phyloP scores from a whole-genome alignment of 352 stramenopile genomes.

The Phytophthora megakarya region DNA sequence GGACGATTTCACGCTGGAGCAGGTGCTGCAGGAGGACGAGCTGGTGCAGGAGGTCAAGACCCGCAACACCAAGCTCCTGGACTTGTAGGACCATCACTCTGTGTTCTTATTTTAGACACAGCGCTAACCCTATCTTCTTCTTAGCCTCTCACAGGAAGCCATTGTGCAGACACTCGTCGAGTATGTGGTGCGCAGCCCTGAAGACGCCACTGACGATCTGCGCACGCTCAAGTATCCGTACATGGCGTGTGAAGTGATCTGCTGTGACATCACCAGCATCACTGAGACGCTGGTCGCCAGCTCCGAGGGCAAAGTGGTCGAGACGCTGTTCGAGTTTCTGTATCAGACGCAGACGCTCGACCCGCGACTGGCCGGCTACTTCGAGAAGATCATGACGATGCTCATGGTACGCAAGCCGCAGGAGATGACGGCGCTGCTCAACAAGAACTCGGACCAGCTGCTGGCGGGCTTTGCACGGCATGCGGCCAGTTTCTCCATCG shows the following conservation, averaged over 20 bases:
- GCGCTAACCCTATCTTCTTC: slow-evolving; percentile 1
- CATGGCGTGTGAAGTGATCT: slow-evolving; percentile 98
- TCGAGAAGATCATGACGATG: slow-evolving; percentile 95
- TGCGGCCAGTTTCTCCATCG: slow-evolving; percentile 75
- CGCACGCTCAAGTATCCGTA: slow-evolving; percentile 94
- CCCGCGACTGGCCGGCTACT: slow-evolving; percentile 95
- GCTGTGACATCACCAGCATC: slow-evolving; percentile 95
- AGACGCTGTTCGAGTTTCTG: slow-evolving; percentile 93
- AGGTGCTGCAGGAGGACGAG: slow-evolving; percentile 96
- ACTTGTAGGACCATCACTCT: slow-evolving; percentile 76
- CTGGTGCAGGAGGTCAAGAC: slow-evolving; percentile 97
- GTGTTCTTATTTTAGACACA: slow-evolving; percentile 5
- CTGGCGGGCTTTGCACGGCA: slow-evolving; percentile 71
- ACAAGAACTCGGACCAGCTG: slow-evolving; percentile 81
- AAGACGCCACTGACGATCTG: slow-evolving; percentile 60
- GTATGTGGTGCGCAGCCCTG: slow-evolving; percentile 67
- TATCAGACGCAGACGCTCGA: slow-evolving; percentile 86
- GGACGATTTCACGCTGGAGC: slow-evolving; percentile 92
- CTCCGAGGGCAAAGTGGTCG: slow-evolving; percentile 72
- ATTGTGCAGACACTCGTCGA: slow-evolving; percentile 77
- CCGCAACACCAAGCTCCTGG: slow-evolving; percentile 93
- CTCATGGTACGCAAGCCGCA: slow-evolving; percentile 89
- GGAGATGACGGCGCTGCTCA: slow-evolving; percentile 84
- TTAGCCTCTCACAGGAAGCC: slow-evolving; percentile 71
- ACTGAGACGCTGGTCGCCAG: slow-evolving; percentile 88